Evolutionary conservation across 768 basidiomycete species (phyloP), one percentile per base, ranked within the genome.

Genomic region (Pleurotus sapidus): DNA sequence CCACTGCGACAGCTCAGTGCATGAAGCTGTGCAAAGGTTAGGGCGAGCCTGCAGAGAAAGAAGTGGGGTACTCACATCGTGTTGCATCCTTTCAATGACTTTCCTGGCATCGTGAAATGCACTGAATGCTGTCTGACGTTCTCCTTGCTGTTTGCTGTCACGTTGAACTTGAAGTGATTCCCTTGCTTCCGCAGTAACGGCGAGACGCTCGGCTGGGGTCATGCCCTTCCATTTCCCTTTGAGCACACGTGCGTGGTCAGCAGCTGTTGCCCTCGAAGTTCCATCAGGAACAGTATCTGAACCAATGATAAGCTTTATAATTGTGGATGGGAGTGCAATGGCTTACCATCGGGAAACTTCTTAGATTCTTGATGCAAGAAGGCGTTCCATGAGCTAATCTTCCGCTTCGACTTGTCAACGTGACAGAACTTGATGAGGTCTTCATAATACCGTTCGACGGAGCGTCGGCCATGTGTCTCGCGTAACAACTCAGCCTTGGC

Each of bases 1-100:
- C 59, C 59, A 34, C 56, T 60, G 15, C 59, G 57, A n/a, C 38
- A 38, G 47, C 50, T 46, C 3, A 60, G 45, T 18, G 42, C 24
- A 4, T 38, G 17, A n/a, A 60, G 40, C 59, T 60, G 11, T 39
- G 20, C 3, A 11, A 17, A 30, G n/a, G 20, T 57, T 20, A 42
- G 37, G 45, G 11, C 11, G 12, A 25, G 14, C 18, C 25, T 17
- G 3, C 27, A 27, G 27, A 6, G 14, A 11, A 2, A 27, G 39
- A n/a, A 42, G 42, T 43, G 15, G 43, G 7, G 17, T 38, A 50
- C 57, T 24, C 38, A 60, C 57, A 8, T 60, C 49, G n/a, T 57
- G 37, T 39, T 60, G 34, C 25, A 60, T 24, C 18, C 23, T 18
- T n/a, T 43, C 38, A 34, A 60, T 18, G 8, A 24, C 57, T 38